Base-by-base conservation (phyloP, 495 filamentous ascomycete species). In the Terfezia boudieri region DNA sequence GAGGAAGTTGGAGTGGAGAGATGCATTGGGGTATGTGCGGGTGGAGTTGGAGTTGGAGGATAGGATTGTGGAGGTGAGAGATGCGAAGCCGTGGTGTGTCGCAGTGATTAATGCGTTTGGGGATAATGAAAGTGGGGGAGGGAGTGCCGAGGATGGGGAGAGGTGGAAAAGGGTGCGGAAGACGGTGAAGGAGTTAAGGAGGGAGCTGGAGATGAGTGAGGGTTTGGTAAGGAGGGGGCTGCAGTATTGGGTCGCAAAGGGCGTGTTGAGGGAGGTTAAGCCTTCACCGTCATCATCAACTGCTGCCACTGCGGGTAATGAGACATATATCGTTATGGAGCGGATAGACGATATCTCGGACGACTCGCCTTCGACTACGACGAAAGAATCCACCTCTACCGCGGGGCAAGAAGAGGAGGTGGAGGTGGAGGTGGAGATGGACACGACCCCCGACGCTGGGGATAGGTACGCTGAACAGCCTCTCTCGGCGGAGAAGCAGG, bases 91-190 rank as follows among this genome's bases (percentile, higher is more conserved):
- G 0, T 92, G 84, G 73, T 83, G 94, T 69, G 90, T 90, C 32
- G 85, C 81, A 17, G 82, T 95, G 17, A 86, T 98, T 56, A 78
- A 87, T 61, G 83, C 83, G 8, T 96, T 98, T 61, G 75, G 85
- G 54, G 70, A 70, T 16, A 63, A 68, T 12, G 65, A 68, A 14
- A 61, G 60, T 0, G 64, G 64, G n/a, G 43, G 38, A 5, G 41
- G 0, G 41, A 20, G 41, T 32, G 61, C 60, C 0, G 63, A 64
- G 16, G 43, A 46, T 6, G 41, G 17, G 4, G 41, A 14, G 41
- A 4, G 41, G 5, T 48, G 56, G n/a, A 60, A 49, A 14, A 56
- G 54, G 49, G 50, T 58, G 14, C 56, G 61, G 8, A 60, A 73
- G 60, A 77, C 76, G 1, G 72, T 84, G 2, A 63, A 73, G 0